Conservation (phyloP, 345 rosid species). For the Erucastrum elatum region DNA sequence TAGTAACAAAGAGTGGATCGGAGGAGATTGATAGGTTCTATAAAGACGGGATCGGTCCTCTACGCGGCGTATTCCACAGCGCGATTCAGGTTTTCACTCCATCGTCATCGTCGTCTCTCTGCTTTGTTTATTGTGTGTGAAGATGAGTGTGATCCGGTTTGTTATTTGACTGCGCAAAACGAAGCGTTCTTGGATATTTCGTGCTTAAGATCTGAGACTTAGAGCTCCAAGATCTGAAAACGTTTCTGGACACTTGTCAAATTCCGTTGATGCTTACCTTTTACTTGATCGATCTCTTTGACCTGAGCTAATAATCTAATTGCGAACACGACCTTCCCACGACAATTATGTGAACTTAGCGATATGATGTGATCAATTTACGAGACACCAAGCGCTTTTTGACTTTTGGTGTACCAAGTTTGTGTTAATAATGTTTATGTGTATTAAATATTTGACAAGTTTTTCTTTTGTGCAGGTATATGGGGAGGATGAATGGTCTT, state of each 20-base stretch:
- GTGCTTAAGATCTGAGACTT: neutral
- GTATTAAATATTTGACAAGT: neutral
- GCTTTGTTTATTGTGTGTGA: neutral
- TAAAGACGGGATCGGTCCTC: constrained; percentile 78
- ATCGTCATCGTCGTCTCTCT: neutral
- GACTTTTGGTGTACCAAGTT: constrained; percentile 15
- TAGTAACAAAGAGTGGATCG: constrained; percentile 95
- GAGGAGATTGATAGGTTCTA: constrained; percentile 87
- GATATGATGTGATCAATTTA: neutral
- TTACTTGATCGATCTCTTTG: constrained; percentile 11
- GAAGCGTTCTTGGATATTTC: neutral
- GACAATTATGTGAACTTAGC: too few species aligned
- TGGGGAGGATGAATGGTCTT: constrained; percentile 96
- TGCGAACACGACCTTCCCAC: neutral
- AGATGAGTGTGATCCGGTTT: neutral
- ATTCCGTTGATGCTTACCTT: neutral
- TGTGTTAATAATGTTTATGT: neutral
- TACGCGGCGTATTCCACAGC: constrained; percentile 82
- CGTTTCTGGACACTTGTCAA: too few species aligned
- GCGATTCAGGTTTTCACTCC: constrained; percentile 72
- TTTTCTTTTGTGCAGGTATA: constrained; percentile 48
- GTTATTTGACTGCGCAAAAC: neutral
- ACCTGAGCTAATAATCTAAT: neutral
- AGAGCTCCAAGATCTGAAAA: constrained; percentile 2
- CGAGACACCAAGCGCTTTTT: neutral